A percentile compares a stretch with the other conserved stretches of the same genome.
phyloP scores from a whole-genome alignment of 345 rosid genomes.

The Alliaria petiolata region DNA sequence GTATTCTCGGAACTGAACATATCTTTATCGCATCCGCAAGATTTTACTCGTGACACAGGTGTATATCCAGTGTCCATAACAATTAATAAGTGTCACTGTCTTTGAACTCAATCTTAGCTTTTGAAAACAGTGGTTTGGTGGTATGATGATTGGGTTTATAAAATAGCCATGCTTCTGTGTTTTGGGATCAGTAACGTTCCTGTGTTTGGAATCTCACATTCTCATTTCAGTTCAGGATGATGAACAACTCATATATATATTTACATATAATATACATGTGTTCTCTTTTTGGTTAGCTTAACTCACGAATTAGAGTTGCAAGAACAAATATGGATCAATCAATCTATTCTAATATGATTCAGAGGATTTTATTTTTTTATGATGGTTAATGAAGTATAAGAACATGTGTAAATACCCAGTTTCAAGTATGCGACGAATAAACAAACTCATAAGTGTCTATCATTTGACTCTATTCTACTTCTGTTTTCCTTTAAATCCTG shows the following conservation, averaged over 20 bases:
- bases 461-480: neutral
- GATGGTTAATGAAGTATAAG: no score
- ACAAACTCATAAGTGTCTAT: neutral
- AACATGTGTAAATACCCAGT: no score
- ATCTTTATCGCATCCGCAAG: neutral
- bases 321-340: neutral
- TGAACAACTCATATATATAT: neutral
- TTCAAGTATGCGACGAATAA: neutral
- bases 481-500: neutral
- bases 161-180: neutral
- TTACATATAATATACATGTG: neutral
- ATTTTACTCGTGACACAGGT: neutral
- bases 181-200: neutral
- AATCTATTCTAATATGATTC: neutral
- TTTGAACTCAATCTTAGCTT: slow-evolving; percentile 9
- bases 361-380: no score
- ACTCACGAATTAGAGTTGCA: neutral
- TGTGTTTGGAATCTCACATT: neutral
- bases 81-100: slow-evolving; percentile 26
- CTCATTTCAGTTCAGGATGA: neutral
- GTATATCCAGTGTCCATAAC: slow-evolving; percentile 4
- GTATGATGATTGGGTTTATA: slow-evolving; percentile 7
- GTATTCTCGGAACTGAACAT: slow-evolving; percentile 22
- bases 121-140: slow-evolving; percentile 4
- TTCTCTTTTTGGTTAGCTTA: neutral